Evolutionary conservation across 2,329 filamentous ascomycete species (phyloP).

Genomic region (Aureobasidium sp.): DNA sequence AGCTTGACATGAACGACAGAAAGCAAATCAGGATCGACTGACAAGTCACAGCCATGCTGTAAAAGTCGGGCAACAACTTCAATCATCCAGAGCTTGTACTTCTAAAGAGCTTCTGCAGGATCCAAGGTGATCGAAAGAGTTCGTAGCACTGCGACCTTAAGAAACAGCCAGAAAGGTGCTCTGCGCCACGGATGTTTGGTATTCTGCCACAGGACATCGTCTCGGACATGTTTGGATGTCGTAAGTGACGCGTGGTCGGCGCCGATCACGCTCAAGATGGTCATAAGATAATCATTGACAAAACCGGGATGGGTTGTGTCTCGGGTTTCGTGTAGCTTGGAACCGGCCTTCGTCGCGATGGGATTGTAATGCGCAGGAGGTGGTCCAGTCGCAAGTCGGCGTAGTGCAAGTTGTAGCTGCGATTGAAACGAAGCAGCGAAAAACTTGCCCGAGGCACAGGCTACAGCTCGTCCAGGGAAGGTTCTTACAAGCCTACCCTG

Average conservation of each 20-base stretch:
- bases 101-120: background rate
- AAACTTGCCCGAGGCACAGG: conserved; percentile 35
- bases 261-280: conserved; percentile 50
- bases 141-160: conserved; percentile 51
- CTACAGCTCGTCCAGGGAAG: conserved; percentile 50
- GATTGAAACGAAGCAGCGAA: conserved; percentile 19
- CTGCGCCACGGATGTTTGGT: conserved; percentile 52
- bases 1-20: conserved; percentile 21
- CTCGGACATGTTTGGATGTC: conserved; percentile 51
- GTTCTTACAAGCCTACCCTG: conserved; percentile 47
- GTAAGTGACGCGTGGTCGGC: conserved; percentile 23
- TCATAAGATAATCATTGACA: conserved; percentile 52
- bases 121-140: conserved; percentile 32
- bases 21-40: conserved; percentile 1
- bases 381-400: background rate
- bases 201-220: conserved; percentile 35
- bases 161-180: conserved; percentile 52
- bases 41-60: conserved; percentile 25
- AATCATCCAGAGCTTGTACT: conserved; percentile 24
- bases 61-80: conserved; percentile 41
- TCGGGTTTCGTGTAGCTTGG: conserved; percentile 43
- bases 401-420: background rate
- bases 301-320: conserved; percentile 50
- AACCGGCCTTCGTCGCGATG: conserved; percentile 40
- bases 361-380: conserved; percentile 16